Evolutionary conservation across 73 alveolate genomes (phyloP), one percentile per base, ranked within the genome.

Genomic region (Diophrys appendiculata): DNA sequence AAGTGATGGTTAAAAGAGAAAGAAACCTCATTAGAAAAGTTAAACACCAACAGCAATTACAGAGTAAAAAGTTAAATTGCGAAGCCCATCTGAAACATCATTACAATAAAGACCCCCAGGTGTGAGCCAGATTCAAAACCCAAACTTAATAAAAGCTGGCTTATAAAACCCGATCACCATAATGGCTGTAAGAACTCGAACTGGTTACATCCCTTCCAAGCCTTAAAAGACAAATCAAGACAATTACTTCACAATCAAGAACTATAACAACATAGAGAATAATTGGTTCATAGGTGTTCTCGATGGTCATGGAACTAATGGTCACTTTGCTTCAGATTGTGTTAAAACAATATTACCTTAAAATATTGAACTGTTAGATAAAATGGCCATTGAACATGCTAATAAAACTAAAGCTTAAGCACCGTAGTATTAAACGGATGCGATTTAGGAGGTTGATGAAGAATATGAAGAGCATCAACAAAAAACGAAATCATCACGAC

Each of bases 291-390:
- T 93, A 43, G 95, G 97, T 14, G 99, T 96, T 18, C 84, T 93
- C 68, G 99, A 96, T 89, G 99, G 99, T 31, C 99, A 96, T 80
- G 99, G 99, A 0, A 79, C 72, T 26, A 80, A 91, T 85, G 99
- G 99, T 3, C 99, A 96, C 86, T 76, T 82, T 54, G 96, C 94
- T 33, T 85, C 97, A 30, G 91, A 91, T 29, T 90, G 83, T 77
- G 89, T 94, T 34, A 74, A 92, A 56, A 86, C 60, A 93, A 65
- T 76, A 55, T 31, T 31, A 2, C 23, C 23, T 26, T 25, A 22
- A 43, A 67, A 67, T 24, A 67, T 67, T 67, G 43, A 29, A 1
- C 23, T 67, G 30, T n/a, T 67, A 11, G 75, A 67, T 67, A 26
- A 67, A 3, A 25, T 29, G 5, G 75, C 75, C 24, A 3, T 67